These are phyloP conservation scores for Blakeslea trispora DNA, from an alignment of 371 early-diverging fungal genomes.

Conservation along the genomic window DNA sequence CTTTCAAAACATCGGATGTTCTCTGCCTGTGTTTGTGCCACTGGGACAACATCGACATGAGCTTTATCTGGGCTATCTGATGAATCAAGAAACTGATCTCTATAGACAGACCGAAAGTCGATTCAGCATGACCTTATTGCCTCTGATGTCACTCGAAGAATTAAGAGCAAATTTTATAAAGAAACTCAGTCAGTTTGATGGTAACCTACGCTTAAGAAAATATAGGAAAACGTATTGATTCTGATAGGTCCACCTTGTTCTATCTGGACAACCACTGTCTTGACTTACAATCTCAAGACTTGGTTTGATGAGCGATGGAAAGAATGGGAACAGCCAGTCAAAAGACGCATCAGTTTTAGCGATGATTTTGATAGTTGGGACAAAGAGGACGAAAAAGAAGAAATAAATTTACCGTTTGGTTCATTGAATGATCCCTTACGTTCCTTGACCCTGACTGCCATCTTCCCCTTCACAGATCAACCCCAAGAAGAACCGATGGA, in stretches of 20 bases:
- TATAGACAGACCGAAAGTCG: conserved; percentile 50
- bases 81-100: conserved; percentile 19
- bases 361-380: conserved; percentile 39
- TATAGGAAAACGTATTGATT: too few species aligned
- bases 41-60: conserved; percentile 65
- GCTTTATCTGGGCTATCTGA: conserved; percentile 65
- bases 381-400: conserved; percentile 12
- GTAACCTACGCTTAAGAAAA: conserved; percentile 33
- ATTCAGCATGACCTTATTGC: conserved; percentile 63
- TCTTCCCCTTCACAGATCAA: conserved; percentile 61
- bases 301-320: conserved; percentile 66
- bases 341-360: conserved; percentile 14
- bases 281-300: conserved; percentile 57
- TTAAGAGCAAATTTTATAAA: conserved; percentile 58
- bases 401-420: conserved; percentile 58
- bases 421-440: conserved; percentile 75
- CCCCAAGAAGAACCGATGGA: conserved; percentile 65
- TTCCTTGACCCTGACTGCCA: conserved; percentile 57
- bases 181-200: conserved; percentile 43
- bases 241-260: neutral
- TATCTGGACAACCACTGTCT: conserved; percentile 43
- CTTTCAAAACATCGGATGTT: conserved; percentile 70
- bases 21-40: conserved; percentile 76
- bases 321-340: conserved; percentile 32
- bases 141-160: conserved; percentile 62